Evolutionary conservation across 768 basidiomycete genomes (phyloP).

Genomic region (Lepiota venenata): DNA sequence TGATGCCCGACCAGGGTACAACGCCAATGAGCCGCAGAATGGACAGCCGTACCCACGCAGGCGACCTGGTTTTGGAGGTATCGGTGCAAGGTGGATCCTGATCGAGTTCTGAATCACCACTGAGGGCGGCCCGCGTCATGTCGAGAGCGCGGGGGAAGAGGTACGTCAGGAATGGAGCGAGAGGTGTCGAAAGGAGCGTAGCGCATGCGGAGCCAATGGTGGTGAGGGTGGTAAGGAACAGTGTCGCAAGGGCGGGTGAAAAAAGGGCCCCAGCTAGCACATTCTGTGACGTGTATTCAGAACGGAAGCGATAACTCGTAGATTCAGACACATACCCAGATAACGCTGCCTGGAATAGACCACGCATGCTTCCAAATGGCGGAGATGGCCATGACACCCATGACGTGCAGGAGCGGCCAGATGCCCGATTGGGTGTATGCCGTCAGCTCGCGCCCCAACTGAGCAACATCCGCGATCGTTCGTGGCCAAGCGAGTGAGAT

Average conservation of each 20-base stretch:
- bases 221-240: conserved; percentile 81
- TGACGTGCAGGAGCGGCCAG: conserved; percentile 66
- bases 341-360: conserved; percentile 93
- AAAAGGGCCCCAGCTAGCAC: conserved; percentile 87
- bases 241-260: conserved; percentile 76
- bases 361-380: conserved; percentile 97
- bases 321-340: conserved; percentile 60
- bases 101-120: conserved; percentile 54
- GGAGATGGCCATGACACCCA: conserved; percentile 78
- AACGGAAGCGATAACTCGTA: conserved; percentile 13
- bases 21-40: conserved; percentile 89
- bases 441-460: conserved; percentile 72
- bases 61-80: conserved; percentile 30
- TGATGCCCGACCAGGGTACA: conserved; percentile 97
- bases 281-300: conserved; percentile 50
- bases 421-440: conserved; percentile 73
- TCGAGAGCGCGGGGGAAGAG: conserved; percentile 84
- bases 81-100: conserved; percentile 30
- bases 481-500: conserved; percentile 76
- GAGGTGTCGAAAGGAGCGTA: conserved; percentile 75
- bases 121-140: conserved; percentile 78
- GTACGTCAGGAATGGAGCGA: conserved; percentile 78
- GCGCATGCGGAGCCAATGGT: conserved; percentile 84
- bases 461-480: conserved; percentile 71
- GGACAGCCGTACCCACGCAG: conserved; percentile 82